These are phyloP conservation scores for Venturia asperata DNA, from an alignment of 2,329 filamentous ascomycete species.

Conservation along the genomic window DNA sequence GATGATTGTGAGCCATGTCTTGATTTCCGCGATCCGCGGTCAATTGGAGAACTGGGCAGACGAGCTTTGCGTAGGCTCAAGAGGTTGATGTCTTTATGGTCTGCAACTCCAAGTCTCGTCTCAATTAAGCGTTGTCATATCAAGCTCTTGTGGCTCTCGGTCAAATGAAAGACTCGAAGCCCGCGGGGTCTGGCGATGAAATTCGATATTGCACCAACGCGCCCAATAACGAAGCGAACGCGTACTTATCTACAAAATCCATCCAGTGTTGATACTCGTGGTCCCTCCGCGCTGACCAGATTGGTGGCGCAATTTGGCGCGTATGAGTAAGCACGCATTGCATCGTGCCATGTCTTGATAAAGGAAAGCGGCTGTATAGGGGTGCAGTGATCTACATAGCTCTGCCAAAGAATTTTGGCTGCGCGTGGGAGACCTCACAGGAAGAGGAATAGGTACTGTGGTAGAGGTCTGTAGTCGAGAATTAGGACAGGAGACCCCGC, in stretches of 20 bases:
- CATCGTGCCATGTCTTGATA: not conserved
- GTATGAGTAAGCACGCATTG: not conserved
- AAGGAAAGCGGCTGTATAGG: not conserved
- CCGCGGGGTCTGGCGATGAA: not conserved
- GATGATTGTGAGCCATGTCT: not conserved
- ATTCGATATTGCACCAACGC: not conserved
- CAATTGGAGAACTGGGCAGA: not conserved
- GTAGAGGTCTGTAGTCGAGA: too few species aligned
- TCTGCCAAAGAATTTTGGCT: not conserved
- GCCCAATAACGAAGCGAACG: not conserved
- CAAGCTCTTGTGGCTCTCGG: not conserved
- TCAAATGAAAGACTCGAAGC: not conserved
- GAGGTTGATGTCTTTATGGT: not conserved
- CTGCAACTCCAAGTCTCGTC: not conserved
- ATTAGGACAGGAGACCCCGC: too few species aligned
- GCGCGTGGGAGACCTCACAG: not conserved
- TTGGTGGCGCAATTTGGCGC: slow-evolving; percentile 4
- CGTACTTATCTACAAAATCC: not conserved
- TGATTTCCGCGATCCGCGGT: not conserved
- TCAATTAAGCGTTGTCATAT: not conserved
- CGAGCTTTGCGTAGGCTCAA: not conserved
- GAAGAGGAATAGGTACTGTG: too few species aligned
- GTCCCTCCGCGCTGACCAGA: slow-evolving; percentile 1
- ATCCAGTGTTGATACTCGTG: not conserved
- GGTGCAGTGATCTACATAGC: not conserved